Base-by-base conservation (phyloP, 345 rosid species). In the Nephelium lappaceum region DNA sequence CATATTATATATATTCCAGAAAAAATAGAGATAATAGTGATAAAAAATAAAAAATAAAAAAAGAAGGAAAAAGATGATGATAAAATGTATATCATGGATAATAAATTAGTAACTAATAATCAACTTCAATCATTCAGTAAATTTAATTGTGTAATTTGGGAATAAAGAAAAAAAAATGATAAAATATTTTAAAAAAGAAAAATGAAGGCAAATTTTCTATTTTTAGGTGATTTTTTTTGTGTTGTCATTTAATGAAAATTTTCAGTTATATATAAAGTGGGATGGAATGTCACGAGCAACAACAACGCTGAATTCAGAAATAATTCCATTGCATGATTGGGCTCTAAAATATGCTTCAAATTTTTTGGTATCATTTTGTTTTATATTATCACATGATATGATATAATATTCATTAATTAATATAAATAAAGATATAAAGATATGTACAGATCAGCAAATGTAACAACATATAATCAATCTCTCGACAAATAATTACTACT, bases 241-340 rank as follows among this genome's bases (percentile, higher is more conserved):
- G 8, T 75, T 69, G 45, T 76, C 77, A 55, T 70, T 5, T 18
- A 45, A 71, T 45, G 67, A 23, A 69, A n/a, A 62, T 55, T 39
- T 67, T 77, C 60, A 63, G n/a, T 67, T 18, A 10, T 72, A 3
- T 80, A 25, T 47, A 47, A 64, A 84, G 47, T 38, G 55, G 63
- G 75, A 55, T 75, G 79, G 85, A 79, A 84, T 86, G 89, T 86
- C 91, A 84, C 91, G 87, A 83, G 91, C 79, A 83, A 69, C 82
- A 74, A 60, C 27, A 60, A 80, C 86, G 83, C 85, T 84, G 79
- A 77, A 76, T 80, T 76, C 76, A 84, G 83, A 78, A 79, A 60
- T 39, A 45, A 71, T 79, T 75, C 15, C 24, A 39, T 74, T 74
- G 79, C 73, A 77, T 78, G 79, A 64, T 76, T 81, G 83, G 79